Base-by-base conservation (phyloP, 2,329 filamentous ascomycete genomes). In the Dothideomycetes sp. region DNA sequence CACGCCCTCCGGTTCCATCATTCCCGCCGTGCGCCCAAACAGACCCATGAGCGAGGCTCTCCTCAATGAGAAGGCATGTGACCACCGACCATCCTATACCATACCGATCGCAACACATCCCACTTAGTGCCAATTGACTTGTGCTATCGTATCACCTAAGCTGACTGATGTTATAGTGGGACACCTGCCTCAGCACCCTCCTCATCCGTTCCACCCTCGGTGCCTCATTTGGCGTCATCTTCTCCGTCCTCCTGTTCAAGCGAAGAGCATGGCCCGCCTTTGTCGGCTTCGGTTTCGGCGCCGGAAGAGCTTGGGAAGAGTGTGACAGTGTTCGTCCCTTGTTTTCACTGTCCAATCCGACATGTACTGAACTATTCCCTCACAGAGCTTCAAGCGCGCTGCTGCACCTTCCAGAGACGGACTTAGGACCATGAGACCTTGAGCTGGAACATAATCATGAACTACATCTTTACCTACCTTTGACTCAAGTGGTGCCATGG, bases 181-280 rank as follows among this genome's bases (percentile, higher is more conserved):
- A 98, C 64, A 89, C 84, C 69, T 95, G 91, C 68, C 80, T 98
- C 54, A 96, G 91, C 54, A 95, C 93, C 59, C 78, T 95, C 65
- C 78, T 98, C 61, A 93, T 98, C 73, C 88, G 93, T 66, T 96
- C 89, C 50, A 81, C 84, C 41, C 82, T 98, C 64, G 91, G 91
- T 58, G 83, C 96, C 61, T 86, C 84, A 53, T 98, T 98, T 68
- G 91, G 91, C 61, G 82, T 98, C 63, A 85, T 98, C 67, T 96
- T 98, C 73, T 96, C 91, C 46, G 88, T 98, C 46, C 82, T 98
- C 43, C 69, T 98, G 41, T 98, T 98, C 78, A 94, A 94, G 76
- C 83, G 93, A 65, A 81, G 91, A 69, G 85, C 91, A 50, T 98
- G 89, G 86, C 91, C 91, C 42, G 91, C 88, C n/a, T 91, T 86